A percentile compares a stretch with the other conserved stretches of the same genome.
These are phyloP conservation scores for Colletotrichum noveboracense DNA, from an alignment of 2,329 filamentous ascomycete genomes.

Conservation along the genomic window DNA sequence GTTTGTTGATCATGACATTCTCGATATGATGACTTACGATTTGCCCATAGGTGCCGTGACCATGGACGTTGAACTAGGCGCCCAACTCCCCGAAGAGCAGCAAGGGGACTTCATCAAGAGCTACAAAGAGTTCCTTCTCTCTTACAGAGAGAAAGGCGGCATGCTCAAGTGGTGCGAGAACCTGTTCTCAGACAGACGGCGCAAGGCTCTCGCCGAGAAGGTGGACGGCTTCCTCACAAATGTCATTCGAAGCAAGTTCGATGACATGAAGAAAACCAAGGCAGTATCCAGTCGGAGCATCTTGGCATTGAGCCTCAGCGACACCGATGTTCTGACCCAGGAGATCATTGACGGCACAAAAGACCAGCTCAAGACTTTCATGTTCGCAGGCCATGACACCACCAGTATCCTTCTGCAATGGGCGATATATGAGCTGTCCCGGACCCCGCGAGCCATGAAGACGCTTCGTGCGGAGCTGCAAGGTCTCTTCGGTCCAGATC, in stretches of 20 bases:
- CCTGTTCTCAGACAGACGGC: constrained; percentile 20
- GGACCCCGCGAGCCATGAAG: constrained; percentile 30
- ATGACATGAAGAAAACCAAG: constrained; percentile 5
- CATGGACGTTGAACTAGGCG: constrained; percentile 37
- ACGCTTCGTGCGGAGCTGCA: constrained; percentile 40
- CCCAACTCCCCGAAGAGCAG: constrained; percentile 30
- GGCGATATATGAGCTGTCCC: constrained; percentile 40
- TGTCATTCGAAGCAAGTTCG: constrained; percentile 29
- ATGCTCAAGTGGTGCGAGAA: constrained; percentile 26
- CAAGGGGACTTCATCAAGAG: constrained; percentile 32
- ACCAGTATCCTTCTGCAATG: constrained; percentile 41
- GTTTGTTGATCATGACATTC: too few species aligned
- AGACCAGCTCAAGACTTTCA: constrained; percentile 43
- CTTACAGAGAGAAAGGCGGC: constrained; percentile 26
- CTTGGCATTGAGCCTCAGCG: constrained; percentile 36
- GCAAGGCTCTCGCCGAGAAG: constrained; percentile 21
- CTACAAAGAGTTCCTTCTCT: constrained; percentile 29
- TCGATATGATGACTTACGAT: background rate
- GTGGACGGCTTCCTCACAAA: constrained; percentile 28
- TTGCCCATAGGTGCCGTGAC: constrained; percentile 30
- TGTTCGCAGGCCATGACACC: constrained; percentile 48
- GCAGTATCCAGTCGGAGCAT: constrained; percentile 31
- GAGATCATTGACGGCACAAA: constrained; percentile 33
- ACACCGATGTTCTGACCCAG: constrained; percentile 28
- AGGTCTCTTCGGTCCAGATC: constrained; percentile 34